Conservation (phyloP, 495 filamentous ascomycete genomes). For the Emericellopsis terricola region DNA sequence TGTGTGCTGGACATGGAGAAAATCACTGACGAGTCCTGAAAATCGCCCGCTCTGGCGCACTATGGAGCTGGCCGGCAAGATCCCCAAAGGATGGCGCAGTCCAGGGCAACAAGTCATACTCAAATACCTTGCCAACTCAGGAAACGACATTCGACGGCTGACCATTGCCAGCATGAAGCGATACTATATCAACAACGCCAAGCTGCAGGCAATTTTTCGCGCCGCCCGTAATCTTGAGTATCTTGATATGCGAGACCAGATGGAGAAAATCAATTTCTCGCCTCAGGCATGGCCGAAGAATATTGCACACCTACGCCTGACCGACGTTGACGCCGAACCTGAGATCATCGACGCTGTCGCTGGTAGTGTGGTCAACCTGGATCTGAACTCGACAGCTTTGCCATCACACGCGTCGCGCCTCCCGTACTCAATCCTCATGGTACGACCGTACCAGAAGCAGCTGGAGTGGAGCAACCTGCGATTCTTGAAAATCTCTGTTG, state of each 20-base stretch:
- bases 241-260: background rate
- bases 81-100: too few species aligned
- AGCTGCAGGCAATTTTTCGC: background rate
- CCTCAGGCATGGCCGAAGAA: background rate
- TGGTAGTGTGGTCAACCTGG: background rate
- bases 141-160: background rate
- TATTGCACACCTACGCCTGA: background rate
- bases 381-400: too few species aligned
- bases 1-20: conserved; percentile 2
- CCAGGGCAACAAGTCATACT: too few species aligned
- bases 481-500: too few species aligned
- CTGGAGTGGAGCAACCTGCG: too few species aligned
- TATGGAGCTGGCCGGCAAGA: too few species aligned
- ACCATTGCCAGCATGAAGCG: background rate
- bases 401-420: too few species aligned
- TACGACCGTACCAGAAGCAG: background rate
- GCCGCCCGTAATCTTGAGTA: background rate
- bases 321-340: background rate
- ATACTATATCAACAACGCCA: background rate
- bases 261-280: background rate
- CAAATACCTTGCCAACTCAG: background rate
- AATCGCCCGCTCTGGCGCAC: background rate
- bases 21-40: background rate
- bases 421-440: too few species aligned
- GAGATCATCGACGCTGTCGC: background rate